Evolutionary conservation across 2,329 filamentous ascomycete species (phyloP).

Genomic region (Monilinia vaccinii-corymbosi): DNA sequence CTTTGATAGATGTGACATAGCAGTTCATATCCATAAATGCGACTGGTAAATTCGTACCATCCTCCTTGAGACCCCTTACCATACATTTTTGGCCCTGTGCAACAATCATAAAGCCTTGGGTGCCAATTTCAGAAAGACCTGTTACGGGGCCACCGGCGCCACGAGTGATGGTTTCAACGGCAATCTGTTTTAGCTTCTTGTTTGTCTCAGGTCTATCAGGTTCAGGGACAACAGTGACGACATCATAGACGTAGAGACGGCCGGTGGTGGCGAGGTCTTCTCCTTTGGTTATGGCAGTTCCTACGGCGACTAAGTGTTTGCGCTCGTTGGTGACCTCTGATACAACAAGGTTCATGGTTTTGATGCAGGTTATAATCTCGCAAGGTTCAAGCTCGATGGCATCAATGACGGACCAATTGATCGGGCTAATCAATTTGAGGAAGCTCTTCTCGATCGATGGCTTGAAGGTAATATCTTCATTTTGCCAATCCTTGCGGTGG

Average conservation of each 20-base stretch:
- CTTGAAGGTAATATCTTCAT: slow-evolving; percentile 52
- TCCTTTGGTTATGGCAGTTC: slow-evolving; percentile 76
- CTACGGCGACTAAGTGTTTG: slow-evolving; percentile 71
- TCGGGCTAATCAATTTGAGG: slow-evolving; percentile 70
- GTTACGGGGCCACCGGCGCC: slow-evolving; percentile 89
- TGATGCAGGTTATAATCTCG: slow-evolving; percentile 73
- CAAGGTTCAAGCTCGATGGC: slow-evolving; percentile 61
- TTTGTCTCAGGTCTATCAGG: slow-evolving; percentile 79
- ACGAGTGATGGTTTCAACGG: slow-evolving; percentile 82
- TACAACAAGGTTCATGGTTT: slow-evolving; percentile 76
- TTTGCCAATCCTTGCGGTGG: slow-evolving; percentile 67
- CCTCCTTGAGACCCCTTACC: slow-evolving; percentile 91
- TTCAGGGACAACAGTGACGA: slow-evolving; percentile 85
- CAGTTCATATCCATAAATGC: slow-evolving; percentile 98
- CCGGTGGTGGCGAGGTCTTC: slow-evolving; percentile 85
- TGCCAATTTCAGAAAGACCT: slow-evolving; percentile 73
- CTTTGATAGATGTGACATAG: slow-evolving; percentile 79
- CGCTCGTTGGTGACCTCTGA: slow-evolving; percentile 87
- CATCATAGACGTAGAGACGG: slow-evolving; percentile 80
- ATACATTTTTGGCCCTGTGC: slow-evolving; percentile 97
- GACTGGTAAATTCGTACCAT: slow-evolving; percentile 83
- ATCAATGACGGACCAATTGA: slow-evolving; percentile 72
- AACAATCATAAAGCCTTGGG: slow-evolving; percentile 78
- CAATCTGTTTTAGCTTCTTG: slow-evolving; percentile 74
- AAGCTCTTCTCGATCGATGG: slow-evolving; percentile 64